phyloP scores from a whole-genome alignment of 805 yeast species.

The Schwanniomyces polymorphus region DNA sequence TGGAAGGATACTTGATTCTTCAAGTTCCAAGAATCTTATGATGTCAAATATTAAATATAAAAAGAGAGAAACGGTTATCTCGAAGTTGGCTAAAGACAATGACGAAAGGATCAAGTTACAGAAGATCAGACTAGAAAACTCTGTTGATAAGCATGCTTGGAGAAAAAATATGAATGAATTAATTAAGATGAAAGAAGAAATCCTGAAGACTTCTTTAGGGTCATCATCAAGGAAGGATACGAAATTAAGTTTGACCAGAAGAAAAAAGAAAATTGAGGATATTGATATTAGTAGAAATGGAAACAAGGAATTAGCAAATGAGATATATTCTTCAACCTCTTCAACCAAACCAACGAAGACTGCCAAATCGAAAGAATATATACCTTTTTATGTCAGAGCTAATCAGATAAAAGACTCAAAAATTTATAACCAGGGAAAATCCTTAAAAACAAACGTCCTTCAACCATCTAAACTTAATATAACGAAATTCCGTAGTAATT shows the following conservation, averaged over 20 bases:
- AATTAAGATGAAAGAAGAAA: slow-evolving; percentile 8
- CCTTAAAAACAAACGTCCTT: too few species aligned
- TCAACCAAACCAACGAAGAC: neutral
- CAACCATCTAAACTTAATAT: too few species aligned
- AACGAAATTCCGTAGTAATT: neutral
- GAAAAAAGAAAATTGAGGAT: neutral
- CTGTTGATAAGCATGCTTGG: slow-evolving; percentile 26
- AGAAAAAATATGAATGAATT: slow-evolving; percentile 15
- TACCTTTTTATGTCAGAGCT: neutral
- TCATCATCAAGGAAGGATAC: neutral
- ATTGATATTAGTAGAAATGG: slow-evolving; percentile 9
- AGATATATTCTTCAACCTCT: neutral
- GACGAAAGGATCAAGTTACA: slow-evolving; percentile 16
- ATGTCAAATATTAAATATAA: slow-evolving; percentile 8
- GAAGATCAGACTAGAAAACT: slow-evolving; percentile 27
- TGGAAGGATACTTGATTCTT: slow-evolving; percentile 11
- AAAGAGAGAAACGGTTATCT: slow-evolving; percentile 26
- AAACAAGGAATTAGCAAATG: slow-evolving; percentile 7
- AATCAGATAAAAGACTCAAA: neutral
- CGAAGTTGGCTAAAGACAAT: slow-evolving; percentile 22
- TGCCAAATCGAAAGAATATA: neutral
- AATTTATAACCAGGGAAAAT: too few species aligned
- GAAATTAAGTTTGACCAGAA: neutral
- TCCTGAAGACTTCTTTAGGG: neutral
- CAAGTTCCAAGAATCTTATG: slow-evolving; percentile 4